Conservation (phyloP, 805 yeast genomes). For the Priceomyces carsonii region DNA sequence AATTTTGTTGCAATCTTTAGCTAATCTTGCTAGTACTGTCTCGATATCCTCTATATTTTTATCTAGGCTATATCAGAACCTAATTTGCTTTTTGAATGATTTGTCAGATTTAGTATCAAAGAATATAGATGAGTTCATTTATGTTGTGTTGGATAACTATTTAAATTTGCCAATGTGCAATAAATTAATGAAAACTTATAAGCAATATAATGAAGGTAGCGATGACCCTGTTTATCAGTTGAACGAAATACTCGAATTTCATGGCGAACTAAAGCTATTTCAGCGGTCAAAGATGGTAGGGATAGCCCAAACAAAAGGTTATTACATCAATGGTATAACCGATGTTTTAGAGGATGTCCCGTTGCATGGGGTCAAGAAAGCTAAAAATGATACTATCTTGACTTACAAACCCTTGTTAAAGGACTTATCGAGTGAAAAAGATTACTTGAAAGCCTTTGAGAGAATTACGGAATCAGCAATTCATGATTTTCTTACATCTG, state of each 20-base stretch:
- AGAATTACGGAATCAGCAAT: constrained; percentile 57
- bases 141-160: constrained; percentile 41
- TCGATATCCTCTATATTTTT: constrained; percentile 44
- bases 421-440: constrained; percentile 14
- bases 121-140: constrained; percentile 39
- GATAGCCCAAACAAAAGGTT: constrained; percentile 22
- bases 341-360: constrained; percentile 22
- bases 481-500: constrained; percentile 49
- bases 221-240: constrained; percentile 11
- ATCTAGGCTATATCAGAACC: constrained; percentile 37
- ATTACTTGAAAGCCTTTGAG: constrained; percentile 39
- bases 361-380: constrained; percentile 11
- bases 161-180: constrained; percentile 22
- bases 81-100: constrained; percentile 43
- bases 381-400: constrained; percentile 3
- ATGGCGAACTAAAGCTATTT: constrained; percentile 50
- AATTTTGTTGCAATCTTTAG: constrained; percentile 34
- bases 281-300: constrained; percentile 46
- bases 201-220: constrained; percentile 14
- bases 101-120: constrained; percentile 22
- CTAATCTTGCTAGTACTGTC: constrained; percentile 34
- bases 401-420: constrained; percentile 16
- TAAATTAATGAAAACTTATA: constrained; percentile 25
- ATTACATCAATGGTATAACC: constrained; percentile 17
- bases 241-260: constrained; percentile 33